These are phyloP conservation scores for Fraxinus baroniana DNA, from an alignment of 305 asterid genomes.

Conservation along the genomic window DNA sequence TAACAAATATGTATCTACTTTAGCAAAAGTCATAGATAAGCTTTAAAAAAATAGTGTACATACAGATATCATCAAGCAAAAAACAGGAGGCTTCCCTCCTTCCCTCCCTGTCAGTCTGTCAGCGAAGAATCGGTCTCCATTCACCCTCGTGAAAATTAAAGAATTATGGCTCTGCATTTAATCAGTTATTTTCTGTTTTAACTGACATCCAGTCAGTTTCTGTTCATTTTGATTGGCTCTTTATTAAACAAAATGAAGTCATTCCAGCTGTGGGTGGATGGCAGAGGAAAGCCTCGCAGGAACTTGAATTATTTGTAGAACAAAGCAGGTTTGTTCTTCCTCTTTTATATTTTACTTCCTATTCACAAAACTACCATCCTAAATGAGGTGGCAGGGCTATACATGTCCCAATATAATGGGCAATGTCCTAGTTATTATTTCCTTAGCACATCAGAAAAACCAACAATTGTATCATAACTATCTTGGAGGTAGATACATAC, in stretches of 20 bases:
- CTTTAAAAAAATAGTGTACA: conserved; percentile 8
- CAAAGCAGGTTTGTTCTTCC: background rate
- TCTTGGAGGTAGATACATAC: conserved; percentile 42
- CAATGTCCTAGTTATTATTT: background rate
- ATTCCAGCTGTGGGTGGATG: background rate
- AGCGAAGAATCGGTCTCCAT: background rate
- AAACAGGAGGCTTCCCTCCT: conserved; percentile 6
- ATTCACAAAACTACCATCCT: background rate
- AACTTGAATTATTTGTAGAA: background rate
- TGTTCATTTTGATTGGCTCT: background rate
- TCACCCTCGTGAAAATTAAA: background rate
- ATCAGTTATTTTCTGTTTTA: background rate
- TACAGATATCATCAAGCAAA: conserved; percentile 20
- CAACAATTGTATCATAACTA: conserved; percentile 9
- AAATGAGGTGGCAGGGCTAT: background rate
- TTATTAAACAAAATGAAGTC: background rate
- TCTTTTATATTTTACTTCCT: background rate
- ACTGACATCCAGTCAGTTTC: background rate
- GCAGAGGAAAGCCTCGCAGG: background rate
- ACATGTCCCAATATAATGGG: background rate
- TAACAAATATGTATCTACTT: background rate
- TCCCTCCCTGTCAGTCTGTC: background rate
- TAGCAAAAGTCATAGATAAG: conserved; percentile 5
- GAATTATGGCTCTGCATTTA: background rate
- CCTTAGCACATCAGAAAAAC: background rate